Evolutionary conservation across 805 yeast genomes (phyloP).

Genomic region (Naumovozyma baii): DNA sequence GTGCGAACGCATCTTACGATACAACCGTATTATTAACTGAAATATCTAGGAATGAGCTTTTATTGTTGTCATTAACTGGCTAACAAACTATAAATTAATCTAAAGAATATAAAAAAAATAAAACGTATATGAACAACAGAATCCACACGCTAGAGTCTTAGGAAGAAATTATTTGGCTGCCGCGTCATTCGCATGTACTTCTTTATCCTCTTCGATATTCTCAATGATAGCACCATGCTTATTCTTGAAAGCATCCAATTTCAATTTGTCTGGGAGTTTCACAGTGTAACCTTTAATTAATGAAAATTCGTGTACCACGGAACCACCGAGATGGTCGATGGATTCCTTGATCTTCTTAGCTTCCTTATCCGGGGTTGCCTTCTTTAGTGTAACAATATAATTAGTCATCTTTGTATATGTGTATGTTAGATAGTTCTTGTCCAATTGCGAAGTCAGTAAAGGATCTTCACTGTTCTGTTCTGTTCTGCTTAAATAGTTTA

Average conservation of each 20-base stretch:
- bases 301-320: slow-evolving; percentile 37
- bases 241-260: slow-evolving; percentile 1
- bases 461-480: no score
- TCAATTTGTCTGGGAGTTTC: slow-evolving; percentile 25
- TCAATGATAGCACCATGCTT: slow-evolving; percentile 2
- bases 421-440: no score
- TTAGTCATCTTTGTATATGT: slow-evolving; percentile 1
- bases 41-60: no score
- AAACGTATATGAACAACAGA: no score
- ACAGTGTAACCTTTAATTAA: slow-evolving; percentile 41
- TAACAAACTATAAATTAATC: no score
- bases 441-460: no score
- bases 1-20: no score
- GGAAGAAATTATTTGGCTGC: not conserved
- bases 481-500: no score
- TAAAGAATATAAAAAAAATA: no score
- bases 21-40: no score
- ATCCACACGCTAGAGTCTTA: no score
- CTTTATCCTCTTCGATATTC: slow-evolving; percentile 4
- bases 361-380: slow-evolving; percentile 2
- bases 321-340: slow-evolving; percentile 34
- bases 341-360: slow-evolving; percentile 25
- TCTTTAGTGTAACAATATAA: slow-evolving; percentile 5
- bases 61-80: no score
- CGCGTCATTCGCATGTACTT: slow-evolving; percentile 9